phyloP scores from a whole-genome alignment of 2,329 filamentous ascomycete species.

The Lecanicillium sp. region DNA sequence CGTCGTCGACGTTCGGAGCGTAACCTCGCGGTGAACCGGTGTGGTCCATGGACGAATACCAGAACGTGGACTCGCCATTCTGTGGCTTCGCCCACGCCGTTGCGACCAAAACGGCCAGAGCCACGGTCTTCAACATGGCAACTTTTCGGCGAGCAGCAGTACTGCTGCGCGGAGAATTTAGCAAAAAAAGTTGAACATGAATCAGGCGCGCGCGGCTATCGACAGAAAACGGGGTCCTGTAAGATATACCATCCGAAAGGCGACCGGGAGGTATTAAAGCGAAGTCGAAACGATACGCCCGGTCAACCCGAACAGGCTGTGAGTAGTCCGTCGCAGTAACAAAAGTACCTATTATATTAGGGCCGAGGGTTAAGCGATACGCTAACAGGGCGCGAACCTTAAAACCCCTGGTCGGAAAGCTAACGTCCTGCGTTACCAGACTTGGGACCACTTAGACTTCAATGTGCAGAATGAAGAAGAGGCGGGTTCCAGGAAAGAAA shows the following conservation, averaged over 20 bases:
- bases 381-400: not conserved
- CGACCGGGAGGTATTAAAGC: too few relatives aligned
- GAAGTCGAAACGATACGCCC: too few relatives aligned
- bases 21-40: conserved; percentile 20
- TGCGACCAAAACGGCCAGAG: conserved; percentile 7
- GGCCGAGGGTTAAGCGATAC: not conserved
- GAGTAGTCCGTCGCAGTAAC: not conserved
- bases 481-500: not conserved
- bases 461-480: too few relatives aligned
- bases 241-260: too few relatives aligned
- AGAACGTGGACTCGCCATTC: conserved; percentile 23
- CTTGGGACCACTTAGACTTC: not conserved
- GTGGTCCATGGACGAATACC: conserved; percentile 39
- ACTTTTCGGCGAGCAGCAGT: not conserved
- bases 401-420: not conserved
- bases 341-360: not conserved
- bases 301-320: not conserved
- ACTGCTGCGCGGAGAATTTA: not conserved
- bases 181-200: not conserved
- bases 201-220: not conserved
- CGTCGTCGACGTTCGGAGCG: conserved; percentile 4
- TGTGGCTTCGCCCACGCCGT: not conserved
- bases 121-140: conserved; percentile 3
- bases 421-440: not conserved
- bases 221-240: too few relatives aligned